phyloP scores from a whole-genome alignment of 1,139 yeast genomes.

The Hansenula sp. region DNA sequence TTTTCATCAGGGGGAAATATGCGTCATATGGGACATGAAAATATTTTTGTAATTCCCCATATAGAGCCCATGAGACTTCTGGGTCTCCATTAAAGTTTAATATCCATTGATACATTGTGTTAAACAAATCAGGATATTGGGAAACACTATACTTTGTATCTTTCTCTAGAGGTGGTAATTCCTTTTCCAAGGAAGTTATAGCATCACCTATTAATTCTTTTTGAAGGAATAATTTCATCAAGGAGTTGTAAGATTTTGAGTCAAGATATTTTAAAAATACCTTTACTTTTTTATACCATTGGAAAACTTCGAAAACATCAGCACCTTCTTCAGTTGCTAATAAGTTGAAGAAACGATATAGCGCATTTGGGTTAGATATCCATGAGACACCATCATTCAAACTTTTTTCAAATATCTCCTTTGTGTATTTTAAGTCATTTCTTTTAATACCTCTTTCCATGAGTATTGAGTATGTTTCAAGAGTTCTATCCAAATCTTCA shows the following conservation, averaged over 20 bases:
- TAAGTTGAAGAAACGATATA: slow-evolving; percentile 19
- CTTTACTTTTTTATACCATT: slow-evolving; percentile 30
- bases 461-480: slow-evolving; percentile 23
- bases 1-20: slow-evolving; percentile 56
- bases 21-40: slow-evolving; percentile 58
- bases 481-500: slow-evolving; percentile 16
- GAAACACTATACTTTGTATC: slow-evolving; percentile 24
- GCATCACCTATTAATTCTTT: slow-evolving; percentile 53
- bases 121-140: slow-evolving; percentile 33
- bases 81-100: slow-evolving; percentile 37
- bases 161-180: slow-evolving; percentile 46
- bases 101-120: slow-evolving; percentile 43
- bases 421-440: slow-evolving; percentile 26
- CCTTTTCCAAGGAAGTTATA: slow-evolving; percentile 54
- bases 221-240: slow-evolving; percentile 43
- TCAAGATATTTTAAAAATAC: slow-evolving; percentile 35
- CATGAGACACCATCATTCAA: slow-evolving; percentile 38
- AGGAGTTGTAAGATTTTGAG: slow-evolving; percentile 39
- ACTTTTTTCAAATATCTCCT: slow-evolving; percentile 31
- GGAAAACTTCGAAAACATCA: slow-evolving; percentile 24
- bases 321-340: slow-evolving; percentile 22
- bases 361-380: slow-evolving; percentile 23
- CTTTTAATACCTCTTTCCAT: slow-evolving; percentile 20
- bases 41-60: slow-evolving; percentile 53
- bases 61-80: slow-evolving; percentile 61